Percentiles rank a stretch among this genome's conserved stretches.
Conservation (phyloP, 257 asterid species). For the Haberlea rhodopensis region DNA sequence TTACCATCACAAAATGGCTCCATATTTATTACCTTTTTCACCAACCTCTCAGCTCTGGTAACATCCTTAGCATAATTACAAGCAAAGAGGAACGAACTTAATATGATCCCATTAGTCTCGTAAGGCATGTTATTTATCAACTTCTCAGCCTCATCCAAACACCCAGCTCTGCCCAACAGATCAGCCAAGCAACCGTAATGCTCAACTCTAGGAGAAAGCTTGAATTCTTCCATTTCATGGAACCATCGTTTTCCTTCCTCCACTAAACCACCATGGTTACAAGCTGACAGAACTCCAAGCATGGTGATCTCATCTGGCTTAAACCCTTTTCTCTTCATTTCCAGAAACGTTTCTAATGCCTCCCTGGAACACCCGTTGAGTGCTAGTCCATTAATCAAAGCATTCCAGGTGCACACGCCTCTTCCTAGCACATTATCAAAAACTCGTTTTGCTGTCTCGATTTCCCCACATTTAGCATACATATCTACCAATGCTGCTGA, state of each 20-base stretch:
- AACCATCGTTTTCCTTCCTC: constrained; percentile 89
- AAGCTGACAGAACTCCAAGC: constrained; percentile 86
- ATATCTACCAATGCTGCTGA: constrained; percentile 81
- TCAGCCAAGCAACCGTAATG: constrained; percentile 89
- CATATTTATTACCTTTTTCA: constrained; percentile 55
- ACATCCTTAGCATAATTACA: constrained; percentile 79
- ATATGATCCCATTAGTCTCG: constrained; percentile 81
- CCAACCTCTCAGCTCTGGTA: constrained; percentile 69
- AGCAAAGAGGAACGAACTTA: constrained; percentile 81
- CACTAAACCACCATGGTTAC: constrained; percentile 89
- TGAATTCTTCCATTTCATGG: constrained; percentile 49
- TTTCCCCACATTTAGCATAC: constrained; percentile 89
- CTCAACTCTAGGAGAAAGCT: constrained; percentile 54
- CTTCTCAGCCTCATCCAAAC: constrained; percentile 78
- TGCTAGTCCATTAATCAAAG: constrained; percentile 86
- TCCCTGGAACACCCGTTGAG: constrained; percentile 74
- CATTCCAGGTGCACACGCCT: constrained; percentile 78
- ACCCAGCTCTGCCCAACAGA: constrained; percentile 84
- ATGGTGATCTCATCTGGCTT: constrained; percentile 64
- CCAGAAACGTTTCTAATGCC: constrained; percentile 58
- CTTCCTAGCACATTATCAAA: constrained; percentile 43
- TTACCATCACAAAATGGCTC: constrained; percentile 83
- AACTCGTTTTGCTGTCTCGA: constrained; percentile 56
- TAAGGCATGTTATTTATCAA: constrained; percentile 76
- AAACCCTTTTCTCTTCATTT: constrained; percentile 54